Evolutionary conservation across 768 basidiomycete species (phyloP).

Genomic region (Lactifluus hygrophoroides): DNA sequence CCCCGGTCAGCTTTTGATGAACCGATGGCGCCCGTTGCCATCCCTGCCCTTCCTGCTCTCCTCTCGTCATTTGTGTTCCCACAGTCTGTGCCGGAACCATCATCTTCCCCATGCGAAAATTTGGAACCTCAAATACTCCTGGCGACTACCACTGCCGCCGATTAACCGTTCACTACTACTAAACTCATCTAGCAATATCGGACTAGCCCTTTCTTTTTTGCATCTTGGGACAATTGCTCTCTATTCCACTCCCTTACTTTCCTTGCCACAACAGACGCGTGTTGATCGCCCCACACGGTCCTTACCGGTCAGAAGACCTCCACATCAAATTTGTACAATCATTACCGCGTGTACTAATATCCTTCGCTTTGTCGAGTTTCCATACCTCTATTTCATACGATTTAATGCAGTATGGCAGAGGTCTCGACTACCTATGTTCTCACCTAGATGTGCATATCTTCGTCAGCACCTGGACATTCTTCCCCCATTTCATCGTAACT

Average conservation of each 20-base stretch:
- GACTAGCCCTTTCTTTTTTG: not conserved
- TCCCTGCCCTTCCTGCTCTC: conserved; percentile 57
- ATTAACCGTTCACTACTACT: not conserved
- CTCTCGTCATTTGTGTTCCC: conserved; percentile 29
- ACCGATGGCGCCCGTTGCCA: conserved; percentile 43
- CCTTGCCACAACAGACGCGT: not conserved
- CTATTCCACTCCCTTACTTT: not conserved
- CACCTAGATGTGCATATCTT: conserved; percentile 69
- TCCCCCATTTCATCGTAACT: conserved; percentile 47
- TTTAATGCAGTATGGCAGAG: not conserved
- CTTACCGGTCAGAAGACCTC: conserved; percentile 2
- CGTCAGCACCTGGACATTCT: conserved; percentile 67
- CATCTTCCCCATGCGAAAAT: not conserved
- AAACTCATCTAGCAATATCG: not conserved
- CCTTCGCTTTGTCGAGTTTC: not conserved
- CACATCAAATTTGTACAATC: conserved; percentile 10
- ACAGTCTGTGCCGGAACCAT: conserved; percentile 2
- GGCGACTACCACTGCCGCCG: not conserved
- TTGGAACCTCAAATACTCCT: conserved; percentile 1
- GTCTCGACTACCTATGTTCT: not conserved
- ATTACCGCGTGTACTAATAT: conserved; percentile 12
- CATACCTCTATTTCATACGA: not conserved
- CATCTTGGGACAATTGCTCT: conserved; percentile 7
- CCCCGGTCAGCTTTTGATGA: conserved; percentile 24
- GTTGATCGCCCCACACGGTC: conserved; percentile 10